Base-by-base conservation (phyloP, 2,329 filamentous ascomycete species). In the Exophiala xenobiotica region DNA sequence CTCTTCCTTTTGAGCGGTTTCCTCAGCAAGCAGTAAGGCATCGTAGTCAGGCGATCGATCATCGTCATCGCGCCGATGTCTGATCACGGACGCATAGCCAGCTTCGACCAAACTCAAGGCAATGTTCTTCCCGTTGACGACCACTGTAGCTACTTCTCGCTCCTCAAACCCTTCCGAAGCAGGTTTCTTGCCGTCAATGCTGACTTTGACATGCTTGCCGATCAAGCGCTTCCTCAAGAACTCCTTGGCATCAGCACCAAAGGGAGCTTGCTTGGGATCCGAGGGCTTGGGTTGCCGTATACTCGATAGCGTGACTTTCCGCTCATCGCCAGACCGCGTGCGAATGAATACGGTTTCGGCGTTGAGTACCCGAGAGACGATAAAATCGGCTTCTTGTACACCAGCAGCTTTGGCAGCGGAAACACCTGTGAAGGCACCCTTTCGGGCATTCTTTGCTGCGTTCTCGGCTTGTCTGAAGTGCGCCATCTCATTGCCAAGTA, bases 11-110 rank as follows among this genome's bases (percentile, higher is more conserved):
- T 95, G 91, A 45, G 93, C 92, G 54, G 69, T 65, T 44, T 72
- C 70, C 61, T 76, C 72, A 7, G 72, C 70, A 11, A 70, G 66
- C 27, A 76, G 61, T 23, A 77, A 62, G 31, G 75, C 70, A 64
- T 99, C 93, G 67, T 97, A 99, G 69, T 96, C 91, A 14, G 91
- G 86, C 42, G 91, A 92, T 46, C 93, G 82, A 70, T 99, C 93
- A 3, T 89, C 89, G 66, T 99, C 93, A 65, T 97, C 92, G 71
- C 92, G 88, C 59, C 91, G 84, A 73, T 99, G 93, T 56, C 93
- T 86, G 64, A 99, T 95, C 6, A 99, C 93, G 0, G 91, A 92
- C 19, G 86, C 88, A 75, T 91, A 96, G 23, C 93, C 93, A 60
- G 88, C 88, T 72, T 96, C 89, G n/a, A 97, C 90, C 31, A 97